Percentiles rank a stretch among this genome's conserved stretches.
Evolutionary conservation across 2,329 filamentous ascomycete genomes (phyloP).

Genomic region (Apiospora hydei): DNA sequence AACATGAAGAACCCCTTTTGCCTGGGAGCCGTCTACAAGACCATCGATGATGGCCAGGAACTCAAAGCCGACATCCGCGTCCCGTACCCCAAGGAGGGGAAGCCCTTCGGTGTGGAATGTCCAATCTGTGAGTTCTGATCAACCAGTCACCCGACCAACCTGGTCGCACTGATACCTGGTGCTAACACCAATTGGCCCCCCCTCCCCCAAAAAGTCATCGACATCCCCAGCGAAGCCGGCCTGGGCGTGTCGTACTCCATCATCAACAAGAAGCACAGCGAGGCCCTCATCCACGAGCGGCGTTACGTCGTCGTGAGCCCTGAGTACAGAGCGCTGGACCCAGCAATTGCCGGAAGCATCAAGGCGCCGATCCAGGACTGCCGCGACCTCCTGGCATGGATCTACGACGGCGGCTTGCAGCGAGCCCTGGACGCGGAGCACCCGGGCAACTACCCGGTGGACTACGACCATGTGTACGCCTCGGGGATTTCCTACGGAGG

Average conservation of each 20-base stretch:
- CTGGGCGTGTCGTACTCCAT: conserved; percentile 49
- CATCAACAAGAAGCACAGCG: conserved; percentile 47
- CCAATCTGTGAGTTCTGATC: conserved; percentile 12
- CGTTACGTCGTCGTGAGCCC: conserved; percentile 49
- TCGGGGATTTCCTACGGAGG: conserved; percentile 48
- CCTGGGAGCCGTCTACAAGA: conserved; percentile 39
- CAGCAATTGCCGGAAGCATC: conserved; percentile 19
- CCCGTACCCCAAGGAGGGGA: conserved; percentile 28
- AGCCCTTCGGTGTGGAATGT: conserved; percentile 23
- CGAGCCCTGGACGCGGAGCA: conserved; percentile 29
- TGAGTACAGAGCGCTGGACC: conserved; percentile 33
- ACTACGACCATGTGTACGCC: conserved; percentile 42
- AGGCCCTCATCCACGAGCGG: conserved; percentile 44
- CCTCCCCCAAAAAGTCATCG: conserved; percentile 41
- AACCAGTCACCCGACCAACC: not conserved
- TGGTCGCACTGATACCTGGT: no score
- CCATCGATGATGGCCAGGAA: conserved; percentile 35
- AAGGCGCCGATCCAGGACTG: conserved; percentile 27
- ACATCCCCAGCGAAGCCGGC: conserved; percentile 53
- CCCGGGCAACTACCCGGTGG: conserved; percentile 30
- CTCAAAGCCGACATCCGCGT: conserved; percentile 42
- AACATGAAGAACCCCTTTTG: conserved; percentile 24
- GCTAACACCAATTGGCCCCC: not conserved
- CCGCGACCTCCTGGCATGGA: conserved; percentile 44
- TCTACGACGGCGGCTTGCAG: conserved; percentile 40